Evolutionary conservation across 2,329 filamentous ascomycete species (phyloP).

Genomic region (Monilinia polystroma): DNA sequence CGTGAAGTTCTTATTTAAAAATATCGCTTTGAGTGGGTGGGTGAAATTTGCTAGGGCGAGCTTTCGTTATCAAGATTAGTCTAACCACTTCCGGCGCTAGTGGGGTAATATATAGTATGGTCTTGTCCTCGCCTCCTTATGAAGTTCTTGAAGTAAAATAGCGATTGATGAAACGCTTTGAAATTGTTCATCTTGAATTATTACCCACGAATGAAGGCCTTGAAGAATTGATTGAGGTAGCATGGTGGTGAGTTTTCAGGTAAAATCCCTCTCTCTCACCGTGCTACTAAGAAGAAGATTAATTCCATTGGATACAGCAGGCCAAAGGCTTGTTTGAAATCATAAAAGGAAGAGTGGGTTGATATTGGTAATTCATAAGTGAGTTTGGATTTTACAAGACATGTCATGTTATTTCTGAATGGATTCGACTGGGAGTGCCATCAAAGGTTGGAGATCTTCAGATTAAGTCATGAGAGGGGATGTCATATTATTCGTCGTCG

Average conservation of each 20-base stretch:
- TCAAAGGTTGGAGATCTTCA: background rate
- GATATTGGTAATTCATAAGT: background rate
- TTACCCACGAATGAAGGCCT: background rate
- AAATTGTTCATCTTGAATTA: background rate
- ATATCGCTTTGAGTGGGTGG: conserved; percentile 25
- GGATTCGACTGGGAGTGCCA: background rate
- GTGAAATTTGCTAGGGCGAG: conserved; percentile 23
- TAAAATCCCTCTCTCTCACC: background rate
- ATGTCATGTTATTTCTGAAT: background rate
- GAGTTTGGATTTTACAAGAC: background rate
- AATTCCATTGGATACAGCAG: background rate
- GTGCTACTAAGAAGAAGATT: background rate
- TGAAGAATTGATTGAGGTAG: background rate
- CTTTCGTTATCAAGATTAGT: conserved; percentile 10
- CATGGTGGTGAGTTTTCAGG: background rate
- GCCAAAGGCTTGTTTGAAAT: background rate
- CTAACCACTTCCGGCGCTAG: conserved; percentile 19
- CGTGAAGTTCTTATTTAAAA: conserved; percentile 23
- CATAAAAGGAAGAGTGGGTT: background rate
- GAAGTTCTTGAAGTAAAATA: background rate
- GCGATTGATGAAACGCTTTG: too few relatives aligned
- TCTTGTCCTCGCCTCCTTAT: background rate
- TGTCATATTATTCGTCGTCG: conserved; percentile 53
- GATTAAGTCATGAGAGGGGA: conserved; percentile 52
- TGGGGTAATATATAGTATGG: background rate